A percentile compares a stretch with the other conserved stretches of the same genome.
These are phyloP conservation scores for Panaeolus cyanescens DNA, from an alignment of 768 basidiomycete genomes.

Conservation along the genomic window DNA sequence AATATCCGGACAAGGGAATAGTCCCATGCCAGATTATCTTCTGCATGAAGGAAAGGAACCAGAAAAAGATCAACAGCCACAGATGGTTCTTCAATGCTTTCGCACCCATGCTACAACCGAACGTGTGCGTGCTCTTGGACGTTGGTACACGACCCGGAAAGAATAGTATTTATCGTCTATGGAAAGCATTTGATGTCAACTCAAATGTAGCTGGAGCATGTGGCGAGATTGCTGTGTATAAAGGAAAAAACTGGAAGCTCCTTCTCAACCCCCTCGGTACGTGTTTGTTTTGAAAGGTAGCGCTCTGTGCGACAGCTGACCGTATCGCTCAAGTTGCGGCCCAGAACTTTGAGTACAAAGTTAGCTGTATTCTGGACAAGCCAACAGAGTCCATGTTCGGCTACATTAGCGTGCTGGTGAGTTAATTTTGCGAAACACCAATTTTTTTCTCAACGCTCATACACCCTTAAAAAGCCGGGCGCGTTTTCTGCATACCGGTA, in stretches of 20 bases:
- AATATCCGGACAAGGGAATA: slow-evolving; percentile 89
- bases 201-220: slow-evolving; percentile 95
- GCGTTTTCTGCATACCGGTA: slow-evolving; percentile 90
- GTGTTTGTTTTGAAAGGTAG: slow-evolving; percentile 13
- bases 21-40: slow-evolving; percentile 95
- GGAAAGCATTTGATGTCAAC: slow-evolving; percentile 93
- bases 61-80: slow-evolving; percentile 97
- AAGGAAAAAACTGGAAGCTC: slow-evolving; percentile 84
- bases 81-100: slow-evolving; percentile 99
- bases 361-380: slow-evolving; percentile 89
- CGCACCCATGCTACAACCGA: slow-evolving; percentile 83
- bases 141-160: slow-evolving; percentile 91
- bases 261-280: slow-evolving; percentile 83
- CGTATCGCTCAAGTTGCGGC: slow-evolving; percentile 64
- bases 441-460: background rate
- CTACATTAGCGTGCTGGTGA: slow-evolving; percentile 92
- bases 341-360: slow-evolving; percentile 96
- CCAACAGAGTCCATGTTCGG: slow-evolving; percentile 89
- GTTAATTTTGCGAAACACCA: slow-evolving; percentile 15
- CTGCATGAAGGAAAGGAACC: slow-evolving; percentile 90
- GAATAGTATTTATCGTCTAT: slow-evolving; percentile 89
- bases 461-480: slow-evolving; percentile 57
- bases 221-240: slow-evolving; percentile 94
- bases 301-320: background rate
- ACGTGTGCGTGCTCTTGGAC: slow-evolving; percentile 90